A percentile compares a stretch with the other conserved stretches of the same genome.
Evolutionary conservation across 345 rosid species (phyloP).

Genomic region (Toxicodendron radicans): DNA sequence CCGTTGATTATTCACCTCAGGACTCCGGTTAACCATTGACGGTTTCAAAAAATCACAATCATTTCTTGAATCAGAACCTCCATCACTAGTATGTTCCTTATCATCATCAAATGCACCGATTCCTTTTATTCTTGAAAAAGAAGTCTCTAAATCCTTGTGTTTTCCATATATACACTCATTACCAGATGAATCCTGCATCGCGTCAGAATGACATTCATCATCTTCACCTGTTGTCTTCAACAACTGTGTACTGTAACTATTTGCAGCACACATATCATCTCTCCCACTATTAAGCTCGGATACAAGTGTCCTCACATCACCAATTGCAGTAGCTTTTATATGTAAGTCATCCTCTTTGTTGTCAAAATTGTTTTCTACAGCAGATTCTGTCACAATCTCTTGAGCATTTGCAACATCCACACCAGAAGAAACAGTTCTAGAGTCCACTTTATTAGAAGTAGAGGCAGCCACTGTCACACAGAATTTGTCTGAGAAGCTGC

Average conservation of each 20-base stretch:
- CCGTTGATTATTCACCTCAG: slow-evolving; percentile 41
- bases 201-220: slow-evolving; percentile 40
- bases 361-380: slow-evolving; percentile 39
- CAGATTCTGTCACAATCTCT: slow-evolving; percentile 28
- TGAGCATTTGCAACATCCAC: slow-evolving; percentile 32
- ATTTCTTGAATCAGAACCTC: slow-evolving; percentile 39
- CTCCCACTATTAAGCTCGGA: slow-evolving; percentile 32
- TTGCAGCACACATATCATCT: slow-evolving; percentile 29
- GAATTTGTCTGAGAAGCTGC: slow-evolving; percentile 23
- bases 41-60: slow-evolving; percentile 40
- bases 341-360: slow-evolving; percentile 28
- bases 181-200: slow-evolving; percentile 36
- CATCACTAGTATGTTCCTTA: slow-evolving; percentile 37
- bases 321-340: slow-evolving; percentile 18
- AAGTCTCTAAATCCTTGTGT: slow-evolving; percentile 29
- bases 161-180: slow-evolving; percentile 34
- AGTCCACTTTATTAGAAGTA: slow-evolving; percentile 45
- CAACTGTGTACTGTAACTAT: slow-evolving; percentile 23
- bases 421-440: slow-evolving; percentile 39
- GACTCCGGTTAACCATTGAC: slow-evolving; percentile 31
- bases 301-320: slow-evolving; percentile 32
- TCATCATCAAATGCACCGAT: slow-evolving; percentile 40
- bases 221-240: slow-evolving; percentile 29
- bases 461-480: slow-evolving; percentile 41
- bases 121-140: slow-evolving; percentile 35